Percentiles rank a stretch among this genome's conserved stretches.
phyloP scores from a whole-genome alignment of 2,329 filamentous ascomycete species.

The Fusarium acutatum region DNA sequence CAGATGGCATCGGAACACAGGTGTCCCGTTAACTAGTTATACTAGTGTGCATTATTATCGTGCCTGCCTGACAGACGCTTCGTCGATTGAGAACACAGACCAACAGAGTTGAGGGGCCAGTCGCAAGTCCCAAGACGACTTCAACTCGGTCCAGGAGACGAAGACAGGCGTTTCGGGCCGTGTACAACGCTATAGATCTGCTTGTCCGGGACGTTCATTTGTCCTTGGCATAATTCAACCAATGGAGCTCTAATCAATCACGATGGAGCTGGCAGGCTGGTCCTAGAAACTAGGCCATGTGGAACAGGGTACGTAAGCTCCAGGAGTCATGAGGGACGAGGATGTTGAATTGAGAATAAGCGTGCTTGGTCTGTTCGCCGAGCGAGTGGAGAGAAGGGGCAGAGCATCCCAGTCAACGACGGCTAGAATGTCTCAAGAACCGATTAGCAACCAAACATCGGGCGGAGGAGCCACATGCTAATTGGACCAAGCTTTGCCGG shows the following conservation, averaged over 20 bases:
- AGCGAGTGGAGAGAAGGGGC: slow-evolving; percentile 31
- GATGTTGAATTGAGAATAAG: slow-evolving; percentile 20
- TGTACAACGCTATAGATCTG: neutral
- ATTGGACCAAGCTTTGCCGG: slow-evolving; percentile 24
- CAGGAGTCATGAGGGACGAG: slow-evolving; percentile 34
- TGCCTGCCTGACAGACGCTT: neutral
- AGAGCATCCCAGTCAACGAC: slow-evolving; percentile 28
- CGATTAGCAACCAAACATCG: slow-evolving; percentile 36
- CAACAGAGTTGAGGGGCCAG: neutral
- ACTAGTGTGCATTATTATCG: slow-evolving; percentile 16
- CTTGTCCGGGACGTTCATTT: neutral
- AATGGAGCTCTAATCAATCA: slow-evolving; percentile 13
- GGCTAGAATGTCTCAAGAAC: slow-evolving; percentile 43
- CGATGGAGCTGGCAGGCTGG: slow-evolving; percentile 21
- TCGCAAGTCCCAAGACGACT: neutral
- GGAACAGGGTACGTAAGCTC: slow-evolving; percentile 41
- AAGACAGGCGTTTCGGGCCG: neutral
- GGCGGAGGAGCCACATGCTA: slow-evolving; percentile 16
- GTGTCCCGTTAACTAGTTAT: slow-evolving; percentile 16
- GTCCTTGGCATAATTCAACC: neutral
- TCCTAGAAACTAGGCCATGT: slow-evolving; percentile 30
- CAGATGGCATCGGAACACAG: slow-evolving; percentile 14
- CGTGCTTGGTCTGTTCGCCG: slow-evolving; percentile 23
- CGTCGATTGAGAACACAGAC: slow-evolving; percentile 4
- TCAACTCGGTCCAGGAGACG: neutral